Evolutionary conservation across 345 rosid species (phyloP).

Genomic region (Ceriops tagal): DNA sequence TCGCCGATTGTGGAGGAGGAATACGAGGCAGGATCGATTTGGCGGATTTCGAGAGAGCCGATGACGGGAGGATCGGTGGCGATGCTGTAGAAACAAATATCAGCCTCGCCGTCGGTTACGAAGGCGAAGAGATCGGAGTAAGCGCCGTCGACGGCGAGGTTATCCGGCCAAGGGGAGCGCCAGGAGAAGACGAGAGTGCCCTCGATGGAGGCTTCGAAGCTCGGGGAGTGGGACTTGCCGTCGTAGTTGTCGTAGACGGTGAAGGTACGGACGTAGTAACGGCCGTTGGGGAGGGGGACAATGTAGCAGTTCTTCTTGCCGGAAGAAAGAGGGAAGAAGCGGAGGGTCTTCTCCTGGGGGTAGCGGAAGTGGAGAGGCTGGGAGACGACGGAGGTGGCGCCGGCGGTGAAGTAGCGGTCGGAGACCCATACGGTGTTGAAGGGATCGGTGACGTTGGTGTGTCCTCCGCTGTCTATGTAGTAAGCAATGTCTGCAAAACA

Average conservation of each 20-base stretch:
- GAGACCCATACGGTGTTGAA: slow-evolving; percentile 80
- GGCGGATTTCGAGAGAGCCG: slow-evolving; percentile 69
- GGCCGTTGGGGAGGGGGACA: slow-evolving; percentile 70
- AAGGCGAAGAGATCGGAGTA: slow-evolving; percentile 89
- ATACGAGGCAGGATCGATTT: slow-evolving; percentile 71
- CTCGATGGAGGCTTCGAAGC: slow-evolving; percentile 86
- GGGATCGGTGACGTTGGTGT: slow-evolving; percentile 45
- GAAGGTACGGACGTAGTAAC: slow-evolving; percentile 86
- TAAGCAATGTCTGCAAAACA: slow-evolving; percentile 48
- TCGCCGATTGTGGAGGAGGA: slow-evolving; percentile 45
- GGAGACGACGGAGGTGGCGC: slow-evolving; percentile 61
- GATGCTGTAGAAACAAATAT: slow-evolving; percentile 83
- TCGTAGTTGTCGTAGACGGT: slow-evolving; percentile 96
- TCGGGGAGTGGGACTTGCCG: slow-evolving; percentile 80
- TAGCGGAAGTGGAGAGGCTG: slow-evolving; percentile 77
- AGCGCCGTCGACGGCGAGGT: slow-evolving; percentile 67
- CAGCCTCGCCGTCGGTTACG: slow-evolving; percentile 74
- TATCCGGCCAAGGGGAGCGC: slow-evolving; percentile 81
- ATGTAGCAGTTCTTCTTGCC: slow-evolving; percentile 96
- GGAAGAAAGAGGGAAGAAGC: slow-evolving; percentile 84
- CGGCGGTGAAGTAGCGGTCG: slow-evolving; percentile 81
- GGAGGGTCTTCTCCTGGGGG: slow-evolving; percentile 67
- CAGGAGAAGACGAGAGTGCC: slow-evolving; percentile 89
- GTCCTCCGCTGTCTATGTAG: slow-evolving; percentile 85
- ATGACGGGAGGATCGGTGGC: slow-evolving; percentile 95